Conservation (phyloP, 371 early-diverging fungal genomes). For the Mucor saturninus region DNA sequence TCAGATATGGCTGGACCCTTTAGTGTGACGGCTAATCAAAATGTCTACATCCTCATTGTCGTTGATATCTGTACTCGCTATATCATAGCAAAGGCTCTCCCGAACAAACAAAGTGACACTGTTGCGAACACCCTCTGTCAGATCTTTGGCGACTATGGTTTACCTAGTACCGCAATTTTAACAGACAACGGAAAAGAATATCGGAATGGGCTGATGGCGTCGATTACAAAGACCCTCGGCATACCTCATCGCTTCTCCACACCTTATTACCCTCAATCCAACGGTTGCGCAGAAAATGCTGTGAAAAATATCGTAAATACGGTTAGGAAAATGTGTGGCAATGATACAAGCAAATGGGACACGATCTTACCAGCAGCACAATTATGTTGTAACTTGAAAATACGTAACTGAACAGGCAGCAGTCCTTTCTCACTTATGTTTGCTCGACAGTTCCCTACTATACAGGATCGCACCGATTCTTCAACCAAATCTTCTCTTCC, state of each 20-base stretch:
- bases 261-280: conserved; percentile 5
- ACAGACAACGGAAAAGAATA: conserved; percentile 40
- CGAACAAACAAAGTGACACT: conserved; percentile 26
- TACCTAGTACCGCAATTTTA: conserved; percentile 19
- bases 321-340: conserved; percentile 18
- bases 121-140: conserved; percentile 23
- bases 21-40: conserved; percentile 2
- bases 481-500: neutral
- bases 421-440: conserved; percentile 27
- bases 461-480: conserved; percentile 1
- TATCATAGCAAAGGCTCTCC: conserved; percentile 18
- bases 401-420: conserved; percentile 7
- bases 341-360: conserved; percentile 31
- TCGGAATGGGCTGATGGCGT: conserved; percentile 3
- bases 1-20: conserved; percentile 8
- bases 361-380: conserved; percentile 26
- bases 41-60: conserved; percentile 3
- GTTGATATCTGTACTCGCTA: conserved; percentile 10
- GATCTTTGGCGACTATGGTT: conserved; percentile 33
- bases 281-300: conserved; percentile 10
- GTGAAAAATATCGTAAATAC: conserved; percentile 15
- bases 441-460: conserved; percentile 10
- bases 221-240: no score
- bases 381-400: conserved; percentile 13
- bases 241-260: conserved; percentile 20